A percentile compares a stretch with the other conserved stretches of the same genome.
Evolutionary conservation across 495 filamentous ascomycete genomes (phyloP).

Genomic region (Penicillium psychrofluorescens): DNA sequence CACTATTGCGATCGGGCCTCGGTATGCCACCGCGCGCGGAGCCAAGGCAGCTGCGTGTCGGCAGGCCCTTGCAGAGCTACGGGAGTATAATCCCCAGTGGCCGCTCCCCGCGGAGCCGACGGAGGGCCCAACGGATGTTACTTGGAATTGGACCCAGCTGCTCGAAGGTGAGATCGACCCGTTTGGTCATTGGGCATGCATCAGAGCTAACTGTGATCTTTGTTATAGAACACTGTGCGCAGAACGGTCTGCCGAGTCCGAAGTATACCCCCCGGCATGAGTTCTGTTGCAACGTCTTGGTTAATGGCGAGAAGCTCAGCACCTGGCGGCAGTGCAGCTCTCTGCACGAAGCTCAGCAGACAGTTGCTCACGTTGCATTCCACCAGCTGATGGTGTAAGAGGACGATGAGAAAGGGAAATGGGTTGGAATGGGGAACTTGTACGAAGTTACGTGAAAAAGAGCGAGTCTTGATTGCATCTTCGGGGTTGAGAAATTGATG

Average conservation of each 20-base stretch:
- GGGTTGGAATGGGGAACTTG: no score
- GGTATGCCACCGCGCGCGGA: neutral
- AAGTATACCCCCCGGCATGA: conserved; percentile 9
- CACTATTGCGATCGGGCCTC: conserved; percentile 12
- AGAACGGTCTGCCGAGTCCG: conserved; percentile 8
- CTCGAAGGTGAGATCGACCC: conserved; percentile 19
- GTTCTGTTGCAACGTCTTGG: conserved; percentile 18
- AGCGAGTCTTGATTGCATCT: no score
- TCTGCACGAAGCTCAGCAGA: conserved; percentile 13
- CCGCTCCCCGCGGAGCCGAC: conserved; percentile 18
- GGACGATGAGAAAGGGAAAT: neutral
- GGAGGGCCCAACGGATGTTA: conserved; percentile 3
- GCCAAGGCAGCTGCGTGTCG: conserved; percentile 23
- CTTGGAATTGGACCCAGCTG: conserved; percentile 23
- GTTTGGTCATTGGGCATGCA: neutral
- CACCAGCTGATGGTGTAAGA: conserved; percentile 13
- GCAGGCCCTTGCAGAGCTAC: conserved; percentile 16
- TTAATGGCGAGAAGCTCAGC: conserved; percentile 5
- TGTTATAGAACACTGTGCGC: conserved; percentile 17
- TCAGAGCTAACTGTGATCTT: neutral
- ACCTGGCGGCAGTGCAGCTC: conserved; percentile 7
- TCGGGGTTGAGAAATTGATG: no score
- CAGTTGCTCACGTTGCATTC: conserved; percentile 21
- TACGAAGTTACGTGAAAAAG: no score
- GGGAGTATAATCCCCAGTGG: conserved; percentile 16